phyloP scores from a whole-genome alignment of 2,329 filamentous ascomycete species.

The Cadophora gregata region DNA sequence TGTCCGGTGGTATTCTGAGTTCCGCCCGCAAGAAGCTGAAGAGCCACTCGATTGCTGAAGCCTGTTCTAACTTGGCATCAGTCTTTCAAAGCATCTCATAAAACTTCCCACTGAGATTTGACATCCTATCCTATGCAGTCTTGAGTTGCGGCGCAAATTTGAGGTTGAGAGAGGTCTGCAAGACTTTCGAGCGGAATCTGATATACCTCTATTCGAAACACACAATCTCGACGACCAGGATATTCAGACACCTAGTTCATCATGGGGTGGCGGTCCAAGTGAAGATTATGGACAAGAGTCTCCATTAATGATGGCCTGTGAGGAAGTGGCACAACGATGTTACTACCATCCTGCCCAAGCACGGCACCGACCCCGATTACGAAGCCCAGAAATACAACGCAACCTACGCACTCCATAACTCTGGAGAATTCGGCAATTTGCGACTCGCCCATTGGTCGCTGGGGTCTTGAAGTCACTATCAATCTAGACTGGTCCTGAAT shows the following conservation, averaged over 20 bases:
- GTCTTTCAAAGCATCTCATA: too few species aligned
- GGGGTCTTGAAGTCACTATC: background rate
- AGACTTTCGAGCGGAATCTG: background rate
- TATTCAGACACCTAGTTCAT: too few species aligned
- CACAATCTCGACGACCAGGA: background rate
- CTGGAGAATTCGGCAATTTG: background rate
- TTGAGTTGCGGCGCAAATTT: background rate
- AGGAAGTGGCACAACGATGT: background rate
- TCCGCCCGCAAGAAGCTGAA: background rate
- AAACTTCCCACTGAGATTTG: background rate
- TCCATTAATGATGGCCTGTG: background rate
- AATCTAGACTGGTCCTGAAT: background rate
- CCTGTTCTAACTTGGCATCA: background rate
- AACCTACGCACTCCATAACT: background rate
- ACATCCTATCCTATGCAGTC: background rate
- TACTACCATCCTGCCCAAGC: background rate
- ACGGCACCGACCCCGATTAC: background rate
- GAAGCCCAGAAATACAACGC: background rate
- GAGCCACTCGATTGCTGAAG: background rate
- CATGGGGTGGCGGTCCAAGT: too few species aligned
- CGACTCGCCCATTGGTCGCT: background rate
- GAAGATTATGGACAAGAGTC: too few species aligned
- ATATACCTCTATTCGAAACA: background rate
- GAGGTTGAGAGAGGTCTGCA: background rate
- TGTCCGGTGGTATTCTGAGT: constrained; percentile 15